Evolutionary conservation across 768 basidiomycete genomes (phyloP).

Genomic region (Boletus fagicola): DNA sequence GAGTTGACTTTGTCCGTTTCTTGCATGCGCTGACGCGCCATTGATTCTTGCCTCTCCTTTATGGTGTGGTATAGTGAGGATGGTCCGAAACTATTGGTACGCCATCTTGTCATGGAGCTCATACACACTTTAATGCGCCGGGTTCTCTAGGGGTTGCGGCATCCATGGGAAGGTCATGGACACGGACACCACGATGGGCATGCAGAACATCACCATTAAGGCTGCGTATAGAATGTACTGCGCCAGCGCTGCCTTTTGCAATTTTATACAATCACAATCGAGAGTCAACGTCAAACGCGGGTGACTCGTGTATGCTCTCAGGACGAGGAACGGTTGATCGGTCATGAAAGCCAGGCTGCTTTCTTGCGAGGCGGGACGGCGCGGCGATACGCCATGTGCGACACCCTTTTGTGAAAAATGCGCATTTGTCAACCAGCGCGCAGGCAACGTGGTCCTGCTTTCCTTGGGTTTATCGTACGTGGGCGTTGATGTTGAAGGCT

Average conservation of each 20-base stretch:
- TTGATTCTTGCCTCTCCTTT: not conserved
- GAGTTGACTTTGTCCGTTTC: slow-evolving; percentile 31
- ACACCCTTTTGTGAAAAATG: not conserved
- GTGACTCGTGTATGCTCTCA: not conserved
- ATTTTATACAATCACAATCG: slow-evolving; percentile 12
- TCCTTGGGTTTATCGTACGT: not conserved
- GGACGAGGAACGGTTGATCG: not conserved
- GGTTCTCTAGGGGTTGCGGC: slow-evolving; percentile 48
- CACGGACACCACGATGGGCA: slow-evolving; percentile 42
- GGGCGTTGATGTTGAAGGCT: not conserved
- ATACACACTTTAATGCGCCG: not conserved
- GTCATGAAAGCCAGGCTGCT: not conserved
- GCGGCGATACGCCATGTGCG: not conserved
- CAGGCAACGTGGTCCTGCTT: not conserved
- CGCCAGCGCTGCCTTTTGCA: not conserved
- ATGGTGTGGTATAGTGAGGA: slow-evolving; percentile 53
- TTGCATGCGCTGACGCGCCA: not conserved
- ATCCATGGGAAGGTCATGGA: slow-evolving; percentile 66
- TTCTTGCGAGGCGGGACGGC: not conserved
- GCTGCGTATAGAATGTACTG: slow-evolving; percentile 13
- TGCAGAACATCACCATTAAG: slow-evolving; percentile 42
- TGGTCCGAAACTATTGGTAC: slow-evolving; percentile 69
- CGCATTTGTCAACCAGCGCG: not conserved
- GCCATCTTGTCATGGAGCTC: not conserved
- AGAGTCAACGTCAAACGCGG: not conserved